Conservation (phyloP, 768 basidiomycete genomes). For the Suillus lakei region DNA sequence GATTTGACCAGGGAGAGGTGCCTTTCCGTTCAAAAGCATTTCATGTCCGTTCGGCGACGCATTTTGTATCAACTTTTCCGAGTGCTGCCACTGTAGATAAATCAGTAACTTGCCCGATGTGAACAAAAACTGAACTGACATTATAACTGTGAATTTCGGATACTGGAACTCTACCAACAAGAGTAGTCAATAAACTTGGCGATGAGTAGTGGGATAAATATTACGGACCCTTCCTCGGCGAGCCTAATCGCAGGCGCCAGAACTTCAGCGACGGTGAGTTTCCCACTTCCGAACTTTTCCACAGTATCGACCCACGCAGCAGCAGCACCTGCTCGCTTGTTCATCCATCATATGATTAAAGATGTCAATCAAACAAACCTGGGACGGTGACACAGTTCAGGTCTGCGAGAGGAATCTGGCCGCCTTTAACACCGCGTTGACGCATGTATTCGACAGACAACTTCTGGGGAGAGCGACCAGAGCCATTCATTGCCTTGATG, state of each 20-base stretch:
- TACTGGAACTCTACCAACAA: conserved; percentile 70
- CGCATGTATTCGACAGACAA: conserved; percentile 77
- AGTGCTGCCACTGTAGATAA: conserved; percentile 47
- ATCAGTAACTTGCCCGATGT: conserved; percentile 10
- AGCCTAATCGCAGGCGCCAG: conserved; percentile 89
- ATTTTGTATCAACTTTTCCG: conserved; percentile 71
- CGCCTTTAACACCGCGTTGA: conserved; percentile 67
- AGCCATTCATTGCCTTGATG: conserved; percentile 91
- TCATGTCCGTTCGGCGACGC: conserved; percentile 87
- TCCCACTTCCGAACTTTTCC: conserved; percentile 78
- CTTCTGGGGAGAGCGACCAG: conserved; percentile 83
- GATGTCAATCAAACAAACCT: conserved; percentile 41
- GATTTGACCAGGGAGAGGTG: conserved; percentile 86
- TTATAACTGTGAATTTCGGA: conserved; percentile 76
- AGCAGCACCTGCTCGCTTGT: conserved; percentile 68
- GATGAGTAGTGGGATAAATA: background rate
- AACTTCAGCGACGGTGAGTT: conserved; percentile 64
- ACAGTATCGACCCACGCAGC: conserved; percentile 95
- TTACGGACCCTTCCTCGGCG: conserved; percentile 83
- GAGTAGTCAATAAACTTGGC: background rate
- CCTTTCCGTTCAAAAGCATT: conserved; percentile 85
- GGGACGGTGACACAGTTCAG: conserved; percentile 93
- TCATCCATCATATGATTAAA: conserved; percentile 10
- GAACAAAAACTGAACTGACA: conserved; percentile 41
- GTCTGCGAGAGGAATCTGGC: conserved; percentile 75